Base-by-base conservation (phyloP, 176 grass and related monocot genomes). In the Elymus sibiricus region DNA sequence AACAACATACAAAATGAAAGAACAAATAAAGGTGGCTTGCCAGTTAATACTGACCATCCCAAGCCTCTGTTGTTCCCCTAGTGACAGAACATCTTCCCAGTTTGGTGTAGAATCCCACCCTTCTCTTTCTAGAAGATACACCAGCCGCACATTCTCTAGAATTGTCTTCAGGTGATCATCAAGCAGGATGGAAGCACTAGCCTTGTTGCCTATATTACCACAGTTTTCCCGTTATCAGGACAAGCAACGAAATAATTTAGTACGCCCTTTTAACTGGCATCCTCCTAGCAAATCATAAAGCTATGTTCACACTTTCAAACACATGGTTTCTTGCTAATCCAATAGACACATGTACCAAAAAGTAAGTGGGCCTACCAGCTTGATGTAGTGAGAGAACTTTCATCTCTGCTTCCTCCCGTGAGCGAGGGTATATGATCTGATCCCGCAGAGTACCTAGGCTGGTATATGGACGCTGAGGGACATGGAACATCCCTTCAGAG, bases 111-210 rank as follows among this genome's bases (percentile, higher is more conserved):
- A 91, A 88, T 98, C 91, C 96, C 93, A 98, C 11, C 96, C 91
- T 98, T 95, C 96, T 70, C 96, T 95, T 53, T 95, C 93, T 65
- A 98, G 86, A 89, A 98, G 96, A 89, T 98, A 98, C 60, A 98
- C 64, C 87, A 98, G 65, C 12, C 93, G 81, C 19, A 98, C 91
- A 88, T 94, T 92, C 74, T 89, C 91, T 58, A 95, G 84, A 89
- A 98, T 89, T 49, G 79, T 95, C 86, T 85, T 95, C 78, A 98
- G 81, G 89, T 91, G 91, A 87, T 79, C 93, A 92, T 98, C 91
- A 22, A 98, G 63, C 44, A 92, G 70, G 53, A 16, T 16, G 60
- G 91, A 76, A 47, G 91, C 90, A 69, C 79, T 78, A 79, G 84
- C 71, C 6, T 11, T 88, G 43, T 91, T 89, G 64, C 88, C 92